Evolutionary conservation across 1,284 basidiomycete species (phyloP).

Genomic region (Apiotrichum gracile): DNA sequence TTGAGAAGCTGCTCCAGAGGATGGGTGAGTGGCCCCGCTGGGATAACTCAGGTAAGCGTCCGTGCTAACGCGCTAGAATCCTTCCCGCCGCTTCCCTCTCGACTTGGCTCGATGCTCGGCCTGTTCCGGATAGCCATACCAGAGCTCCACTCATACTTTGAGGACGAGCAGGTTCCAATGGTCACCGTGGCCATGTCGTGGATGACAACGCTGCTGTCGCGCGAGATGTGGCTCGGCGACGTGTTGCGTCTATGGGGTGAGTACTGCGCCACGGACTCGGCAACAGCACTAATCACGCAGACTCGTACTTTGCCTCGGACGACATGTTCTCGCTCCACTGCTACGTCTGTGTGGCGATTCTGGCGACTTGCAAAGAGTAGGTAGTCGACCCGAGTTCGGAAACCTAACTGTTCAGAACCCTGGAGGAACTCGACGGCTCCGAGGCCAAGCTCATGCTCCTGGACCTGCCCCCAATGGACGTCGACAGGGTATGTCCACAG

Average conservation of each 20-base stretch:
- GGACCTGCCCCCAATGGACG: slow-evolving; percentile 43
- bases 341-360: slow-evolving; percentile 44
- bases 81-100: slow-evolving; percentile 38
- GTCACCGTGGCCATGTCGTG: slow-evolving; percentile 39
- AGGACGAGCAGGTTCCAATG: slow-evolving; percentile 45
- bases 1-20: slow-evolving; percentile 36
- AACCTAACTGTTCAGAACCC: slow-evolving; percentile 11
- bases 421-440: slow-evolving; percentile 43
- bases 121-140: slow-evolving; percentile 40
- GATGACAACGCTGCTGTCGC: slow-evolving; percentile 38
- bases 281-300: slow-evolving; percentile 22
- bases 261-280: too few relatives aligned
- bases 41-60: neutral
- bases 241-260: slow-evolving; percentile 43
- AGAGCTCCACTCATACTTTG: slow-evolving; percentile 43
- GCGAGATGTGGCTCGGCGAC: slow-evolving; percentile 45
- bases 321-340: slow-evolving; percentile 45
- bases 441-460: slow-evolving; percentile 45
- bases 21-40: slow-evolving; percentile 24
- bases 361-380: slow-evolving; percentile 44
- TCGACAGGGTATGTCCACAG: slow-evolving; percentile 33
- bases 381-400: slow-evolving; percentile 1
- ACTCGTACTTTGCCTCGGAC: slow-evolving; percentile 41
- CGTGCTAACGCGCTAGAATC: slow-evolving; percentile 15
- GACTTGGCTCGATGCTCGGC: slow-evolving; percentile 38